Conservation (phyloP, 108 stramenopile species). For the Bacterosira constricta region DNA sequence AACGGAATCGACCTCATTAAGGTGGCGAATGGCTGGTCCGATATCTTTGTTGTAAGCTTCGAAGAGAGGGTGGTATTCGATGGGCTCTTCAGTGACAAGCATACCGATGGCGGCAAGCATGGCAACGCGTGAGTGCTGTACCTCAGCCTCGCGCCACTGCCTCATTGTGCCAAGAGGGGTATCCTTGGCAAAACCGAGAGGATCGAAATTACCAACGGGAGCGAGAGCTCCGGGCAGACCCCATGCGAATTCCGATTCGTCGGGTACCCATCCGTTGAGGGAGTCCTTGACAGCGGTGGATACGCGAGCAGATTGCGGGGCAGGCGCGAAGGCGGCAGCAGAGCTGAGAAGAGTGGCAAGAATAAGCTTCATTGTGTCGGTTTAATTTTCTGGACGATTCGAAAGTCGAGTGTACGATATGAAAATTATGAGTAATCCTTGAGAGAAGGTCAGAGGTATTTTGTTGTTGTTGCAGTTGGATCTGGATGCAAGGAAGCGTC, state of each 20-base stretch:
- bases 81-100: constrained; percentile 44
- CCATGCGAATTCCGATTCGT: constrained; percentile 45
- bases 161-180: constrained; percentile 32
- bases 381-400: neutral
- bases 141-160: constrained; percentile 63
- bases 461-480: neutral
- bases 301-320: constrained; percentile 5
- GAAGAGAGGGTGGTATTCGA: constrained; percentile 58
- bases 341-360: constrained; percentile 25
- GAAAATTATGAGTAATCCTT: neutral
- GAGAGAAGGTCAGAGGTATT: neutral
- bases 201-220: constrained; percentile 66
- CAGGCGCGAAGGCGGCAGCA: constrained; percentile 38
- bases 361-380: constrained; percentile 30
- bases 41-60: constrained; percentile 57
- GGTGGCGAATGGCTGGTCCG: constrained; percentile 63
- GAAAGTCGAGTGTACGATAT: neutral
- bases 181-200: constrained; percentile 61
- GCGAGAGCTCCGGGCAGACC: constrained; percentile 70
- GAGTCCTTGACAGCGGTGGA: constrained; percentile 13
- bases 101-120: constrained; percentile 68
- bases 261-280: constrained; percentile 68
- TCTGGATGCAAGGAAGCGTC: too few species aligned
- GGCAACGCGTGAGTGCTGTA: constrained; percentile 59
- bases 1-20: constrained; percentile 51